Evolutionary conservation across 1,284 basidiomycete species (phyloP), one percentile per base, ranked within the genome.

Genomic region (Pseudozyma thailandica): DNA sequence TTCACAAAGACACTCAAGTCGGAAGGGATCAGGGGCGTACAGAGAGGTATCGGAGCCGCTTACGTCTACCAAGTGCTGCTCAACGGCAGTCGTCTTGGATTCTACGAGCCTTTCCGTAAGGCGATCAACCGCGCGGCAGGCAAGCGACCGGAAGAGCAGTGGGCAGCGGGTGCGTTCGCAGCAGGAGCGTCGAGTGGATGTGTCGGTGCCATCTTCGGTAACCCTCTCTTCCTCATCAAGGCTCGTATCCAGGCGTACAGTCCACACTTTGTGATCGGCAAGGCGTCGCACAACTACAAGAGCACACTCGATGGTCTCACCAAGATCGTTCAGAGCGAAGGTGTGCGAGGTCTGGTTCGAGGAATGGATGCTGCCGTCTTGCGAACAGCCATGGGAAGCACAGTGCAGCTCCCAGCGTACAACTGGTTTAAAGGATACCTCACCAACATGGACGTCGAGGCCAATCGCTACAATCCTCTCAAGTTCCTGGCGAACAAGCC

Each of bases 351-450:
- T 10, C 86, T 98, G 26, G 86, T 92, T 53, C 89, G 95, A 59
- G 95, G 95, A 35, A 91, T 97, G 43, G 93, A 94, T 78, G 93
- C 94, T 27, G 94, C 95, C 6, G 90, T 97, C 62, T 85, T 98
- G 56, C 87, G 95, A 60, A 98, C 95, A 9, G 90, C 92, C 4
- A 96, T 94, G 91, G 95, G 94, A 30, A 91, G 90, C 50, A 92
- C 91, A 90, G 92, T 93, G 6, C 95, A 98, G 88, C 85, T 98
- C 37, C 95, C 95, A 0, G 92, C 92, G 38, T 98, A 98, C 84
- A 95, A 93, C 77, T 92, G 92, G 84, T 97, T 74, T 60, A 79
- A 79, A 50, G 45, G 69, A 26, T 77, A 78, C 55, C 56, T 78
- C 23, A 68, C 64, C 60, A 68, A 71, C 50, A 69, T 79, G 64